These are phyloP conservation scores for Entomortierella chlamydospora DNA, from an alignment of 192 early-diverging fungal species.

Conservation along the genomic window DNA sequence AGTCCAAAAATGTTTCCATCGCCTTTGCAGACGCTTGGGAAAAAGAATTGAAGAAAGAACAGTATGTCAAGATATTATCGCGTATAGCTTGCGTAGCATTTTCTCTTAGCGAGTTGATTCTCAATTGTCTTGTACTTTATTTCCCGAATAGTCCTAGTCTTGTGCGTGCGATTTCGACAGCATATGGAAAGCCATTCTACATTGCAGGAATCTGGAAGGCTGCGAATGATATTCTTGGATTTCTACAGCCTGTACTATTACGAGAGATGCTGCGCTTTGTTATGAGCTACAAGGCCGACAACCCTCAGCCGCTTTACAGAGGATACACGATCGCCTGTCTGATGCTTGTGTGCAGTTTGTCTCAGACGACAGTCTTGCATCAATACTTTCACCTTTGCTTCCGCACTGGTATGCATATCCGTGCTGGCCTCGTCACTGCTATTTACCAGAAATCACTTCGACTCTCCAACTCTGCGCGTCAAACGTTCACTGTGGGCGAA, in stretches of 20 bases:
- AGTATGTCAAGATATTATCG: conserved; percentile 28
- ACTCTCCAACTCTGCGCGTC: conserved; percentile 83
- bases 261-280: conserved; percentile 75
- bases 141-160: conserved; percentile 71
- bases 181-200: conserved; percentile 74
- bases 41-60: conserved; percentile 69
- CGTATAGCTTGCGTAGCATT: no score
- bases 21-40: conserved; percentile 79
- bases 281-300: conserved; percentile 66
- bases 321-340: conserved; percentile 84
- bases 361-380: conserved; percentile 85
- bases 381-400: conserved; percentile 91
- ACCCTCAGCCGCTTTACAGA: conserved; percentile 70
- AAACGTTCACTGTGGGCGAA: conserved; percentile 75
- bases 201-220: conserved; percentile 85
- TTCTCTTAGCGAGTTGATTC: no score
- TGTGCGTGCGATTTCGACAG: conserved; percentile 65
- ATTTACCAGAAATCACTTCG: conserved; percentile 88
- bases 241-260: conserved; percentile 85
- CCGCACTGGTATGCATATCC: conserved; percentile 77
- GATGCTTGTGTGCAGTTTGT: conserved; percentile 81
- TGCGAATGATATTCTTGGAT: conserved; percentile 79
- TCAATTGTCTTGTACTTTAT: not conserved
- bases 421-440: conserved; percentile 80
- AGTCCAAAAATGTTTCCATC: conserved; percentile 66